A percentile compares a stretch with the other conserved stretches of the same genome.
Conservation (phyloP, 2,329 filamentous ascomycete species). For the Taxawa tesnikishii region DNA sequence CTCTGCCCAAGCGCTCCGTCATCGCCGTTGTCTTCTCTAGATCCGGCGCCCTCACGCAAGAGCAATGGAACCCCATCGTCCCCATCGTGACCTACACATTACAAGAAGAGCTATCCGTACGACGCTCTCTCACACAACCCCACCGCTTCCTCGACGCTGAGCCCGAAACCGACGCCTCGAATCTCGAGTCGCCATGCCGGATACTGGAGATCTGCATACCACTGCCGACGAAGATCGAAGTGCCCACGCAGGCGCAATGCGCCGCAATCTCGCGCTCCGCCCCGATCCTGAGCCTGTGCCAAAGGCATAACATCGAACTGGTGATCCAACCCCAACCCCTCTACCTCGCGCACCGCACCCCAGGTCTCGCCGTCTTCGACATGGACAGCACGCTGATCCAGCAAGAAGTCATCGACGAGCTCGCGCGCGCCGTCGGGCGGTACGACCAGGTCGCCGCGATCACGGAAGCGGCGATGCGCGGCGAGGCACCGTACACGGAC, state of each 20-base stretch:
- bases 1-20: slow-evolving; percentile 3
- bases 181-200: slow-evolving; percentile 1
- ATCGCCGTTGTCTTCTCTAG: slow-evolving; percentile 8
- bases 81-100: slow-evolving; percentile 6
- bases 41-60: slow-evolving; percentile 1
- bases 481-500: slow-evolving; percentile 59
- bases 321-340: slow-evolving; percentile 8
- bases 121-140: slow-evolving; percentile 6
- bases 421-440: slow-evolving; percentile 65
- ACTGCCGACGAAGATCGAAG: slow-evolving; percentile 3
- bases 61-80: slow-evolving; percentile 5
- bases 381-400: slow-evolving; percentile 98
- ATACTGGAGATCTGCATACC: slow-evolving; percentile 7
- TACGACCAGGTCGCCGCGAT: slow-evolving; percentile 68
- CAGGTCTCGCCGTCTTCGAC: slow-evolving; percentile 80
- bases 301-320: slow-evolving; percentile 5
- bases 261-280: slow-evolving; percentile 5
- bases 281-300: slow-evolving; percentile 5
- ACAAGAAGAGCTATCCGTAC: slow-evolving; percentile 5
- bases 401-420: slow-evolving; percentile 93
- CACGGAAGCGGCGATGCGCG: slow-evolving; percentile 88
- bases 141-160: slow-evolving; percentile 6
- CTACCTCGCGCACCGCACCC: slow-evolving; percentile 11
- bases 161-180: neutral
- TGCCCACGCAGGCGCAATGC: slow-evolving; percentile 6